Evolutionary conservation across 345 rosid species (phyloP).

Genomic region (Cardamine occulta): DNA sequence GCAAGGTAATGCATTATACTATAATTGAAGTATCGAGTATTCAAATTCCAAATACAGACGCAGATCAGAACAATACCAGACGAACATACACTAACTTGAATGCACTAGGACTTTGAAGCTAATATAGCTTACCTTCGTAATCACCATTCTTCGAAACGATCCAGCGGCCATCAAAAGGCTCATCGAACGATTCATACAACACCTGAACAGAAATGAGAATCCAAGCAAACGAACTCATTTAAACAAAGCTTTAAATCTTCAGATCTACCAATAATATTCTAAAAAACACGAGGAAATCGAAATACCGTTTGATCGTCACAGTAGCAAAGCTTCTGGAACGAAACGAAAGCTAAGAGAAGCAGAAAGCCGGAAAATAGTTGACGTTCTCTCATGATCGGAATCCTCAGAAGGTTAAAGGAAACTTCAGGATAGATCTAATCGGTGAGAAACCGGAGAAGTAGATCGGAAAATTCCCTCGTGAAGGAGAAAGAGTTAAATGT

Average conservation of each 20-base stretch:
- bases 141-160: conserved; percentile 67
- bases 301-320: conserved; percentile 60
- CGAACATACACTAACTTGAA: conserved; percentile 10
- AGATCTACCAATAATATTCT: conserved; percentile 21
- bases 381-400: conserved; percentile 48
- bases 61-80: conserved; percentile 4
- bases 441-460: conserved; percentile 27
- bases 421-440: conserved; percentile 24
- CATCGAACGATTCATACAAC: conserved; percentile 73
- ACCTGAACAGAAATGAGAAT: conserved; percentile 49
- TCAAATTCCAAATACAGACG: not conserved
- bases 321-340: conserved; percentile 55
- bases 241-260: conserved; percentile 22
- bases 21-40: not conserved
- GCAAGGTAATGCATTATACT: not conserved
- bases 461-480: conserved; percentile 36
- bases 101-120: not conserved
- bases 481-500: conserved; percentile 15
- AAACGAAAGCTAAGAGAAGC: conserved; percentile 52
- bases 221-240: not conserved
- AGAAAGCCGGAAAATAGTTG: conserved; percentile 51
- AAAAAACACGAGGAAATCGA: not conserved
- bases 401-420: not conserved
- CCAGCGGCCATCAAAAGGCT: conserved; percentile 80
- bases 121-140: conserved; percentile 52